Evolutionary conservation across 2,329 filamentous ascomycete species (phyloP), one percentile per base, ranked within the genome.

Genomic region (Calonectria crousiana): DNA sequence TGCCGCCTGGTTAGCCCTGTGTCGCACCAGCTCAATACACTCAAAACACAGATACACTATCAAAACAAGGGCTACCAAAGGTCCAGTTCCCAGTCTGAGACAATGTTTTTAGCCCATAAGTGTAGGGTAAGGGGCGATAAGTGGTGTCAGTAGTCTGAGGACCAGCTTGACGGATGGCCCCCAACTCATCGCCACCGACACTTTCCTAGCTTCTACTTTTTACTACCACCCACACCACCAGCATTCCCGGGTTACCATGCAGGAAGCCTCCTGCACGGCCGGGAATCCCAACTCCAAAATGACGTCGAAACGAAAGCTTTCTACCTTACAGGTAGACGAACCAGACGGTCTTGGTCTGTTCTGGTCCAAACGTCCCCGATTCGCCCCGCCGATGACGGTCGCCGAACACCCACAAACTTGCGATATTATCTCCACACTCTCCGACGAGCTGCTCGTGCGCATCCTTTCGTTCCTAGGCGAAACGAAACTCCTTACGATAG

Each of bases 381-480:
- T 75, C 65, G 71, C 73, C 52, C 71, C 74, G 47, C 60, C 72
- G 51, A 56, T 52, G 9, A 49, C 30, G 51, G 47, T 74, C 3
- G 34, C 60, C 53, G 66, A 69, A 32, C 36, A n/a, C 28, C 73
- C 77, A 23, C 75, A 77, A 5, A 72, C 76, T 20, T 77, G 56
- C 71, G 94, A 98, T 84, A 88, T 89, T 62, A 84, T 98, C 20
- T 95, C 95, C 9, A 86, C 85, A 11, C 88, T 98, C 67, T 98
- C 95, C 75, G 95, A 98, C 83, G 97, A 99, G 84, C 88, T 98
- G 41, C 89, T 98, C 38, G 87, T 98, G 71, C 94, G 95, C 78
- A 94, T 98, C 74, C 88, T 98, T 44, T 94, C 94, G 6, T 94
- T 92, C 82, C 88, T 98, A n/a, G 87, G 93, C 2, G 90, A 95